A percentile compares a stretch with the other conserved stretches of the same genome.
These are phyloP conservation scores for Xylariaceae sp. DNA, from an alignment of 2,329 filamentous ascomycete genomes.

Conservation along the genomic window DNA sequence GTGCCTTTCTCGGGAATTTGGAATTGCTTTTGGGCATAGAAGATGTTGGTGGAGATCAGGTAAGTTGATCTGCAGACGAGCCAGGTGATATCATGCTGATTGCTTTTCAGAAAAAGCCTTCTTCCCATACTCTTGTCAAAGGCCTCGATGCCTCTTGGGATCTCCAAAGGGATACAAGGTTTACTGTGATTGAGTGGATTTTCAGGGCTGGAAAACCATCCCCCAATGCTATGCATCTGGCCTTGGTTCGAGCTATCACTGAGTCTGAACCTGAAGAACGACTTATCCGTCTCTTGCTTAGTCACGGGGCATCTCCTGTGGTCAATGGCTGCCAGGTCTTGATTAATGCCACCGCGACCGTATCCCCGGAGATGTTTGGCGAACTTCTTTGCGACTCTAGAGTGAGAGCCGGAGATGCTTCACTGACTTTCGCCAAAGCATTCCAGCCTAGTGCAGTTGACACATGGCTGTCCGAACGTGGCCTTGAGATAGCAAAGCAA, in stretches of 20 bases:
- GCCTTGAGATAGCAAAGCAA: constrained; percentile 43
- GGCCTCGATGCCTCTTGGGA: constrained; percentile 53
- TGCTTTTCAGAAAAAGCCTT: constrained; percentile 40
- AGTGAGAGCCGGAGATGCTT: constrained; percentile 41
- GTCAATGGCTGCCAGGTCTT: constrained; percentile 51
- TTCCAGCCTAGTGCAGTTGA: constrained; percentile 40
- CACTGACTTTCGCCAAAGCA: constrained; percentile 40
- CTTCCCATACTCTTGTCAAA: constrained; percentile 43
- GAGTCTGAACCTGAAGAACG: constrained; percentile 47
- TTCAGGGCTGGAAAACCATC: constrained; percentile 48
- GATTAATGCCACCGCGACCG: constrained; percentile 43
- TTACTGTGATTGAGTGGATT: constrained; percentile 46
- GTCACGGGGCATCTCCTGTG: constrained; percentile 49
- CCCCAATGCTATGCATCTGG: constrained; percentile 47
- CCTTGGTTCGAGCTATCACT: constrained; percentile 50
- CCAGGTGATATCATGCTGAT: constrained; percentile 4
- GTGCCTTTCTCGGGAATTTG: constrained; percentile 47
- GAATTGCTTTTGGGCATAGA: constrained; percentile 49
- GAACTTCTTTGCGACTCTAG: constrained; percentile 41
- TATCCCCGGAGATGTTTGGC: constrained; percentile 37
- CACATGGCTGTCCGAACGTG: constrained; percentile 45
- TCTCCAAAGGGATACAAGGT: constrained; percentile 45
- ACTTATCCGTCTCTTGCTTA: constrained; percentile 45
- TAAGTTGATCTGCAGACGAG: constrained; percentile 1
- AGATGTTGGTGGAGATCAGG: constrained; percentile 35